A percentile compares a stretch with the other conserved stretches of the same genome.
Conservation (phyloP, 78 protist genomes). For the Bodo saltans region DNA sequence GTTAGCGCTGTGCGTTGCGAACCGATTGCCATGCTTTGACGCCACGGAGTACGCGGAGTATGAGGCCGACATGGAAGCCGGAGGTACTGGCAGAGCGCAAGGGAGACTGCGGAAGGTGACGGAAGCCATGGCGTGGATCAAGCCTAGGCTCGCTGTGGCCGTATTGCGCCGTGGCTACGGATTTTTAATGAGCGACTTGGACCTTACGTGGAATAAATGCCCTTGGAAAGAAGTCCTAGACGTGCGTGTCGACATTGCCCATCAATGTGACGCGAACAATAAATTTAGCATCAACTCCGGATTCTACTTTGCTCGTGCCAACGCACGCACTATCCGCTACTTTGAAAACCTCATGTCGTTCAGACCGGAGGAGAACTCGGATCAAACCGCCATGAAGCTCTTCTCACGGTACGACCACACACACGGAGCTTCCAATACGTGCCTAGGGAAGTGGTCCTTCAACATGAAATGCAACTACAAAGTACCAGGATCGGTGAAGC, state of each 20-base stretch:
- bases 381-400: conserved; percentile 19
- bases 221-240: not conserved
- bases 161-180: not conserved
- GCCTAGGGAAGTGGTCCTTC: not conserved
- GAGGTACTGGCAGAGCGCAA: not conserved
- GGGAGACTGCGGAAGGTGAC: conserved; percentile 11
- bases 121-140: conserved; percentile 24
- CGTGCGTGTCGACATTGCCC: not conserved
- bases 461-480: conserved; percentile 34
- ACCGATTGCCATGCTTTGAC: conserved; percentile 17
- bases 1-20: not conserved
- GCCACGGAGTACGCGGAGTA: not conserved
- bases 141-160: conserved; percentile 10
- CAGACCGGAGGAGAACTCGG: not conserved
- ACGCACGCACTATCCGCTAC: not conserved
- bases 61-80: conserved; percentile 9
- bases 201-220: not conserved
- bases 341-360: not conserved
- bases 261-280: conserved; percentile 14
- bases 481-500: not conserved
- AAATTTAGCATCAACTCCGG: not conserved
- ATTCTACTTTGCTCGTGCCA: not conserved
- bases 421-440: conserved; percentile 1
- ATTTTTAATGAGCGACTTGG: conserved; percentile 14
- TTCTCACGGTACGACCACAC: conserved; percentile 13